Evolutionary conservation across 2,329 filamentous ascomycete genomes (phyloP), one percentile per base, ranked within the genome.

Genomic region (Sarocladiaceae sp.): DNA sequence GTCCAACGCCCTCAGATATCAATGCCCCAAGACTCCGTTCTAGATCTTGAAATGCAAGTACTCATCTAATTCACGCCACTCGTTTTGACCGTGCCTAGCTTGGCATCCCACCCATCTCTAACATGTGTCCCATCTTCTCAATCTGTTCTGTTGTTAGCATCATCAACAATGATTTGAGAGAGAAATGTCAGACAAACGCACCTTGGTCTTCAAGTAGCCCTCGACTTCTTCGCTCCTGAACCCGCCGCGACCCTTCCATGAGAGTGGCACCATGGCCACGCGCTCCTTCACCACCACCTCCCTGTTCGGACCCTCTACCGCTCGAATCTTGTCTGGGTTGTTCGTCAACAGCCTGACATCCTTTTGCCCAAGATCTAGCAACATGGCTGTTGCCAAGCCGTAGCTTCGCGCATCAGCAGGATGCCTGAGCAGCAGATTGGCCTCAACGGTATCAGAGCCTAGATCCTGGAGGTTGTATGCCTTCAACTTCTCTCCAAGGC

Each of bases 401-500:
- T 98, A 98, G 55, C 88, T 95, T 44, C 93, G 74, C 18, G 93
- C 93, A 63, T 98, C 93, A 1, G 93, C 93, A 0, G 93, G 93
- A 63, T 98, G 93, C 34, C 93, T 74, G 33, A 98, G 71, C 19
- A 97, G 64, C 35, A 98, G 67, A 57, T 98, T 98, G 2, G 93
- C 93, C 66, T 98, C 89, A 27, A 97, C 94, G 0, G 93, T 98
- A 64, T 98, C 93, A n/a, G 86, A 90, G 0, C 93, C 93, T 20
- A 98, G 71, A 65, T 98, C 93, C 62, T 98, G 93, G 33, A 98
- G 72, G 58, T 98, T 98, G 65, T 98, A 98, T 4, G 93, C 93
- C 67, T 98, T 97, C 31, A 98, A 74, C 65, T 98, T 98, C 68
- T 95, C 90, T 2, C 88, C 85, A 0, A 98, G 74, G 0, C 93